Conservation (phyloP, 768 basidiomycete genomes). For the Suillus placidus region DNA sequence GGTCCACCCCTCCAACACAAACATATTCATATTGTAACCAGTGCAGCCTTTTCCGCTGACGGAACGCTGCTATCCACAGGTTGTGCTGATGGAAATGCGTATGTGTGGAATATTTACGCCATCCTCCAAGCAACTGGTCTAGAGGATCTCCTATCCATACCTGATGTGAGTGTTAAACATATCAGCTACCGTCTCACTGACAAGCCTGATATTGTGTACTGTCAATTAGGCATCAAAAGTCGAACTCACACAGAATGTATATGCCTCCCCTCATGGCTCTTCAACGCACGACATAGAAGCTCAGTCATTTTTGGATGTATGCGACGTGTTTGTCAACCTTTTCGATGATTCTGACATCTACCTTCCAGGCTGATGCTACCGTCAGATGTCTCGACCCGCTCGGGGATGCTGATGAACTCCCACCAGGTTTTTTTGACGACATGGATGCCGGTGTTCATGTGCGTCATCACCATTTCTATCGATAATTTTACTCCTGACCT, state of each 20-base stretch:
- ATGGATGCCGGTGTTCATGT: not conserved
- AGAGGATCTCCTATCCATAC: not conserved
- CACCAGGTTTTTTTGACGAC: not conserved
- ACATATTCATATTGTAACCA: constrained; percentile 25
- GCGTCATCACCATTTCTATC: not conserved
- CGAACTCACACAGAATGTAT: not conserved
- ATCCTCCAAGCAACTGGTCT: not conserved
- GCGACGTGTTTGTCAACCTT: not conserved
- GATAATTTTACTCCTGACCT: not conserved
- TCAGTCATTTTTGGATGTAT: not conserved
- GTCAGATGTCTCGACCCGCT: not conserved
- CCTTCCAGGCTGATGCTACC: not conserved
- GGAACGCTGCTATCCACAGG: constrained; percentile 14
- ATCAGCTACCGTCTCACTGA: not conserved
- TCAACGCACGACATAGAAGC: not conserved
- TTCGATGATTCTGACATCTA: not conserved
- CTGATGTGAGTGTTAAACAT: not conserved
- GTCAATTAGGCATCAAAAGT: not conserved
- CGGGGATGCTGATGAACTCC: not conserved
- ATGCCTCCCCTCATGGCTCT: not conserved
- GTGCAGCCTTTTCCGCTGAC: constrained; percentile 31
- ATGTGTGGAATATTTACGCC: not conserved
- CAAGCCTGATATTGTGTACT: not conserved
- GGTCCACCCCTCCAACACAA: constrained; percentile 29
- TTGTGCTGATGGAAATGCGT: not conserved